These are phyloP conservation scores for Paecilomyces sp. DNA, from an alignment of 2,329 filamentous ascomycete species.

Conservation along the genomic window DNA sequence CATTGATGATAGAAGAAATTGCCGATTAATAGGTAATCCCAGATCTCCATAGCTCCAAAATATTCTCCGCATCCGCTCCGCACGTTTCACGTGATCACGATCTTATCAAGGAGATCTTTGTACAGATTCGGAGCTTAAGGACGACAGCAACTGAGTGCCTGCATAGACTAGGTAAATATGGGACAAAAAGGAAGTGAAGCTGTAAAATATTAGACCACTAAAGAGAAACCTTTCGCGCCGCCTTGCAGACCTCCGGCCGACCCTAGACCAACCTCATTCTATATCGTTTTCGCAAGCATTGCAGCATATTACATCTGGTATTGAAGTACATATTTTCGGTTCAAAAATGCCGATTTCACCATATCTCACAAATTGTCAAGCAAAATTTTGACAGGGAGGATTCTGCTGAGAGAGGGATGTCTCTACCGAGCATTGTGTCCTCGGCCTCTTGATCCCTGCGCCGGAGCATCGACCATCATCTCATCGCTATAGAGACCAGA, in stretches of 20 bases:
- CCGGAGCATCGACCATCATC: constrained; percentile 33
- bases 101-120: not conserved
- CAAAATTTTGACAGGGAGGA: not conserved
- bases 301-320: not conserved
- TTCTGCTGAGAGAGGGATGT: not conserved
- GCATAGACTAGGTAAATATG: not conserved
- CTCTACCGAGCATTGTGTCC: constrained; percentile 7
- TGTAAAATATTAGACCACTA: not conserved
- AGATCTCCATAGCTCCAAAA: not conserved
- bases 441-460: constrained; percentile 13
- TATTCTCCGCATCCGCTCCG: not conserved
- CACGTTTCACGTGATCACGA: not conserved
- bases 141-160: not conserved
- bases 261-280: not conserved
- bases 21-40: not conserved
- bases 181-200: not conserved
- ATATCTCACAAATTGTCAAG: not conserved
- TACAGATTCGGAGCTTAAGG: not conserved
- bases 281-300: not conserved
- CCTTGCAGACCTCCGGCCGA: not conserved
- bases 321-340: not conserved
- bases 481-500: constrained; percentile 31
- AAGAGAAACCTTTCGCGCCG: not conserved
- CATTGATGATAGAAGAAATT: not conserved
- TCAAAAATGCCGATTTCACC: not conserved